Evolutionary conservation across 2,329 filamentous ascomycete species (phyloP), one percentile per base, ranked within the genome.

Genomic region (Penicillium griseofulvum): DNA sequence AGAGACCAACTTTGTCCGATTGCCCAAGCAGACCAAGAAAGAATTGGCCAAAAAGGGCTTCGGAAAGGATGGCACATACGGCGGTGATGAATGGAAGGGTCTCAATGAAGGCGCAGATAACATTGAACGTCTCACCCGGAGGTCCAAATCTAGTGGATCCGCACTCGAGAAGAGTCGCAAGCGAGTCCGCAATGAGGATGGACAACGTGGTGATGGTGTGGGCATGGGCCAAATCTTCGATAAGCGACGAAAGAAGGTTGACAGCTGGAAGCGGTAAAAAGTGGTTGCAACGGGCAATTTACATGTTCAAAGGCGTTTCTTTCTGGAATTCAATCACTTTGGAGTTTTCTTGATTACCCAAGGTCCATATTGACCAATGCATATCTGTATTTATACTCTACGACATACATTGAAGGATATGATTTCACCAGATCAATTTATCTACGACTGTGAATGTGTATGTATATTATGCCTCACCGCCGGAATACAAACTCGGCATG

Each of bases 41-140:
- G 91, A 96, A 5, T 78, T 80, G 55, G 82, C 85, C 45, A 87
- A 89, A 78, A 85, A 83, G 71, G 72, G 74, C 36, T 71, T 73
- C 34, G 69, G 73, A 33, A 66, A 67, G 54, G 74, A 79, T 70
- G 77, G 66, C 75, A 86, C 80, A 74, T 97, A 89, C 76, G 93
- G 93, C 58, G 94, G 94, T 49, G 94, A 97, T 75, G 94, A 97
- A 70, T 97, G 91, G 90, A 84, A 87, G 60, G 87, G 88, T 26
- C 78, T 99, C 42, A 90, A 90, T 54, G 87, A 92, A 70, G 91
- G 91, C 8, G 84, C 92, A 49, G 90, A 96, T 74, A 83, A 93
- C 42, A 96, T 97, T 73, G 88, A 91, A 65, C 82, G 87, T 59
- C 78, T 96, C 68, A 97, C 92, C 7, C 85, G 85, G 73, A 83